Conservation (phyloP, 1,284 basidiomycete genomes). For the Apiotrichum laibachii region DNA sequence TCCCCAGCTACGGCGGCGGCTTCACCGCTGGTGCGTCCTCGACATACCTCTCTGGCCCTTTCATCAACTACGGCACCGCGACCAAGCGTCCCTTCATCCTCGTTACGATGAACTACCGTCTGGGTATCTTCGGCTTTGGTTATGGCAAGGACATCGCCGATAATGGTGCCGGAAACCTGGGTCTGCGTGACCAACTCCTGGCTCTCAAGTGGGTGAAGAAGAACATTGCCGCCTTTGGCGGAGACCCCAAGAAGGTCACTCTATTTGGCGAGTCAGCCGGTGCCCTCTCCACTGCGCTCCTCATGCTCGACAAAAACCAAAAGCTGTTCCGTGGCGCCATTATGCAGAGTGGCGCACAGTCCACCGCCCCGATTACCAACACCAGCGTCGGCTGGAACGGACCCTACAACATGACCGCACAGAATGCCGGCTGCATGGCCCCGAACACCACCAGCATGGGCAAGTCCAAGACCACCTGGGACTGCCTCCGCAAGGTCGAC, state of each 20-base stretch:
- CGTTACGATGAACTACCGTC: conserved; percentile 53
- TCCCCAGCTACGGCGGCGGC: conserved; percentile 38
- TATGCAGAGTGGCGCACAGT: conserved; percentile 49
- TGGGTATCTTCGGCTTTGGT: conserved; percentile 53
- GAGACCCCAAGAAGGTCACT: conserved; percentile 51
- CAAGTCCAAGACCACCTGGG: not conserved
- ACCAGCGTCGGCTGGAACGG: conserved; percentile 34
- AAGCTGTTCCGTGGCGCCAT: conserved; percentile 49
- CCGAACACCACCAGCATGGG: not conserved
- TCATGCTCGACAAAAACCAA: conserved; percentile 33
- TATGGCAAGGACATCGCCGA: conserved; percentile 38
- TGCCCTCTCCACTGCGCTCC: conserved; percentile 40
- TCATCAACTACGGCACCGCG: conserved; percentile 13
- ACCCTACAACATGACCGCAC: conserved; percentile 37
- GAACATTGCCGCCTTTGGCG: conserved; percentile 55
- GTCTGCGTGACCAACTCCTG: conserved; percentile 53
- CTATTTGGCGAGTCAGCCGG: conserved; percentile 50
- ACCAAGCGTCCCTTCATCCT: conserved; percentile 46
- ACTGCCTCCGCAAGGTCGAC: not conserved
- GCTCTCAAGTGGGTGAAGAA: conserved; percentile 55
- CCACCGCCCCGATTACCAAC: conserved; percentile 31
- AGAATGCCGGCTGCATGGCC: conserved; percentile 24
- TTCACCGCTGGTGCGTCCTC: conserved; percentile 27
- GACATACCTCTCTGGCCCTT: conserved; percentile 23
- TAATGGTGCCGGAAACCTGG: conserved; percentile 45